A percentile compares a stretch with the other conserved stretches of the same genome.
Evolutionary conservation across 2,329 filamentous ascomycete genomes (phyloP).

Genomic region (Colletotrichum paranaense): DNA sequence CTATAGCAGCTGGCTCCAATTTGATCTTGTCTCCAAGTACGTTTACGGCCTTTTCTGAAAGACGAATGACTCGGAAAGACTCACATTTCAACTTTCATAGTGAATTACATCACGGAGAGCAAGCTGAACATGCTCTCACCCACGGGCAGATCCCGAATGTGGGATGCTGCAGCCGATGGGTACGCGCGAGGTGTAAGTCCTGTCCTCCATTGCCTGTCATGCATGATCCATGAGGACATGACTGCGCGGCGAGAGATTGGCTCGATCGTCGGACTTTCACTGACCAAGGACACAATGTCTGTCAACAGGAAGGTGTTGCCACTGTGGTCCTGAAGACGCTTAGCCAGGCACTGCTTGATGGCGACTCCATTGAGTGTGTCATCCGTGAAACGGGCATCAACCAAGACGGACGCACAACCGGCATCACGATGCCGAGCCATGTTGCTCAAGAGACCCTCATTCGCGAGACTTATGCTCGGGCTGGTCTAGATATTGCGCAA

Average conservation of each 20-base stretch:
- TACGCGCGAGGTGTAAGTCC: slow-evolving; percentile 44
- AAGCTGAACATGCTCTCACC: slow-evolving; percentile 48
- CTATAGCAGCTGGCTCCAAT: slow-evolving; percentile 44
- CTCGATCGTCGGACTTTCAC: background rate
- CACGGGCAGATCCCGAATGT: slow-evolving; percentile 49
- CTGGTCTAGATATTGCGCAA: slow-evolving; percentile 25
- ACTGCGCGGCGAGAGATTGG: too few species aligned
- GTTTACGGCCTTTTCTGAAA: too few species aligned
- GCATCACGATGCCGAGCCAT: slow-evolving; percentile 50
- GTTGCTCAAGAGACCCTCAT: slow-evolving; percentile 43
- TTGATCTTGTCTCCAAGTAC: slow-evolving; percentile 25
- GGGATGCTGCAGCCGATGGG: slow-evolving; percentile 58
- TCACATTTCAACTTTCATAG: background rate
- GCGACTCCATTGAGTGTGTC: slow-evolving; percentile 41
- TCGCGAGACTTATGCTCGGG: slow-evolving; percentile 39
- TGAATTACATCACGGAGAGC: background rate
- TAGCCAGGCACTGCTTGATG: slow-evolving; percentile 50
- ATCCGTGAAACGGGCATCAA: slow-evolving; percentile 39
- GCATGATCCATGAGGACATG: too few species aligned
- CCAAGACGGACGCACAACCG: slow-evolving; percentile 38
- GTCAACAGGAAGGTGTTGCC: slow-evolving; percentile 62
- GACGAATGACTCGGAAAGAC: too few species aligned
- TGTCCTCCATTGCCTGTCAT: too few species aligned
- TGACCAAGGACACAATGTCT: slow-evolving; percentile 41
- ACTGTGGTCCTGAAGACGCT: slow-evolving; percentile 59